Base-by-base conservation (phyloP, 768 basidiomycete genomes). In the Dendrothele bispora region DNA sequence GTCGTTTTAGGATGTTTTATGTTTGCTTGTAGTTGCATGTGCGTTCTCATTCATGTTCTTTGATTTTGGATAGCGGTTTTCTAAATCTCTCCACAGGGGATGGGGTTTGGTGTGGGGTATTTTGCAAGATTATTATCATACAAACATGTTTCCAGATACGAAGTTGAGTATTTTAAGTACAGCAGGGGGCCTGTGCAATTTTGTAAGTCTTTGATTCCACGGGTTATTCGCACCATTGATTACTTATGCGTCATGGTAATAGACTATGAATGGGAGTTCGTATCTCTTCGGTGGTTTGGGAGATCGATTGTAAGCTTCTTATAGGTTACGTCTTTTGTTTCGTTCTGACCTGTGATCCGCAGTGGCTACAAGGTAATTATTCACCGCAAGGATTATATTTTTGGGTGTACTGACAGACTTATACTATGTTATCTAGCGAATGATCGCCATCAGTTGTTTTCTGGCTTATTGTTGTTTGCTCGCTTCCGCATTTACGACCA, bases 1-100 rank as follows among this genome's bases (percentile, higher is more conserved):
- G 63, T 66, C 8, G 61, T 68, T n/a, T 35, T 60, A 4, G 67
- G 65, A 1, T 64, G 65, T 51, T 60, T 61, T 50, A 54, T 61
- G 3, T 62, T 60, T 55, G 54, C 62, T 0, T 55, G 46, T 4
- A 63, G 62, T 12, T 62, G 56, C 57, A 55, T 61, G 65, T 63
- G 51, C 32, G 58, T 45, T 28, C 15, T 25, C 34, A 29, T 24
- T 34, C 26, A n/a, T 3, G 18, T 3, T 8, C 15, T 21, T 36
- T 43, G 21, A 11, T 32, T 1, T 18, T 17, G 3, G 17, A n/a
- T 28, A 14, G 15, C 24, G 29, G 6, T 14, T 22, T 11, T 22
- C 26, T n/a, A 7, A 28, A 14, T 32, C 12, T 25, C n/a, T 32
- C 21, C 11, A 6, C 24, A 57, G 57, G 51, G 54, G 50, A 6